Conservation (phyloP, 177 flowering plant genomes). For the Vitis hybrid region DNA sequence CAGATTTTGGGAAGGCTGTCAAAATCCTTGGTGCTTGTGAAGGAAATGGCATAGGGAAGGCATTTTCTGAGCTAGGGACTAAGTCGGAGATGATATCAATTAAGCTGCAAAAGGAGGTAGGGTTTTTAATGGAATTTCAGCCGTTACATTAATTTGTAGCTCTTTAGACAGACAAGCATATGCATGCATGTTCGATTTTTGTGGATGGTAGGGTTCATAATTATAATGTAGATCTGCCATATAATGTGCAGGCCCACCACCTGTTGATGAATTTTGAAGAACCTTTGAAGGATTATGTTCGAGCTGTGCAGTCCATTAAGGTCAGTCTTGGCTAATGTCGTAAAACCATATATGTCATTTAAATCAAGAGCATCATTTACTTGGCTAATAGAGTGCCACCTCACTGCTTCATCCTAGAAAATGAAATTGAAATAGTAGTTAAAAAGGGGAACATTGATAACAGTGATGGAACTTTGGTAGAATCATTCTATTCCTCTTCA, state of each 20-base stretch:
- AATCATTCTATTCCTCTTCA: not conserved
- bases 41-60: slow-evolving; percentile 80
- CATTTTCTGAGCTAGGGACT: slow-evolving; percentile 84
- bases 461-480: not conserved
- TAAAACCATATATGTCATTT: not conserved
- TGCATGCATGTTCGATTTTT: not conserved
- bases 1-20: slow-evolving; percentile 90
- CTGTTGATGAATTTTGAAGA: slow-evolving; percentile 95
- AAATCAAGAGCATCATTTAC: not conserved
- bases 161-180: not conserved
- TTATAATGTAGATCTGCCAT: not conserved
- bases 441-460: not conserved
- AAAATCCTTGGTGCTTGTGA: slow-evolving; percentile 88
- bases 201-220: not conserved
- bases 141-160: not conserved
- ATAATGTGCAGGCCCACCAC: slow-evolving; percentile 63
- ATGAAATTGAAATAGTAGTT: not conserved
- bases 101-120: slow-evolving; percentile 88
- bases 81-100: slow-evolving; percentile 74
- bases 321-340: slow-evolving; percentile 25
- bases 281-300: slow-evolving; percentile 96
- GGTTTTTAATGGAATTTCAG: not conserved
- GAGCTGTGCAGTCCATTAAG: slow-evolving; percentile 96
- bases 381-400: not conserved
- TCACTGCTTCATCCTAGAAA: not conserved